phyloP scores from a whole-genome alignment of 2,329 filamentous ascomycete species.

The Trichoderma polysporum region DNA sequence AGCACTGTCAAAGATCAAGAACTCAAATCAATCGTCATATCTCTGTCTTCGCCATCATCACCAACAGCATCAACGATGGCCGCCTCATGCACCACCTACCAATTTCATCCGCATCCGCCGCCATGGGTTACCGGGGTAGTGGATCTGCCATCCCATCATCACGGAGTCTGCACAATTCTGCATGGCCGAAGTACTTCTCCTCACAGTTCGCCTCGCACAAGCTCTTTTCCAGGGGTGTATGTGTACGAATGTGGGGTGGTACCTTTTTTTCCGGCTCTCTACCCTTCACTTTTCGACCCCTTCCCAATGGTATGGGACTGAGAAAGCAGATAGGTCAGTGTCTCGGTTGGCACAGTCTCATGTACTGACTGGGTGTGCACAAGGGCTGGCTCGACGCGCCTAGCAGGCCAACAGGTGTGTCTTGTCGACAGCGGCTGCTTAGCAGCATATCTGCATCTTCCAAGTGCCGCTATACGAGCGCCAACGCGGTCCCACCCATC shows the following conservation, averaged over 20 bases:
- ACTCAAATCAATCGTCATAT: neutral
- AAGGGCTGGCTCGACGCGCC: neutral
- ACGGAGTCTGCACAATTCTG: constrained; percentile 20
- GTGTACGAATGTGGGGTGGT: constrained; percentile 14
- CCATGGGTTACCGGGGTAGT: constrained; percentile 23
- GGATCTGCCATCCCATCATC: constrained; percentile 21
- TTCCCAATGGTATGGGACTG: constrained; percentile 17
- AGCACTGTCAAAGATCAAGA: neutral
- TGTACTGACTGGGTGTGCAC: neutral
- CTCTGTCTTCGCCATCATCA: neutral
- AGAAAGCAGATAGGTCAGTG: constrained; percentile 1
- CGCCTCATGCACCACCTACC: constrained; percentile 14
- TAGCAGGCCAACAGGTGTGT: neutral
- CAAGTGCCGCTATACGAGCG: neutral
- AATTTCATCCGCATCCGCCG: constrained; percentile 14
- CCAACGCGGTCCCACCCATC: neutral
- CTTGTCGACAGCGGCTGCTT: no score
- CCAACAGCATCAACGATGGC: neutral
- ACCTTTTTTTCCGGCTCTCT: constrained; percentile 1
- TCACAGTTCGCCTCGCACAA: constrained; percentile 8
- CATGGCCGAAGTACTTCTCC: constrained; percentile 7
- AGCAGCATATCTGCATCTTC: neutral
- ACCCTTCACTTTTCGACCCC: neutral
- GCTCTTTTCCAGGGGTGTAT: neutral
- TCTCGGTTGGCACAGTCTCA: constrained; percentile 1